Conservation (phyloP, 495 filamentous ascomycete genomes). For the Cercophora samala region DNA sequence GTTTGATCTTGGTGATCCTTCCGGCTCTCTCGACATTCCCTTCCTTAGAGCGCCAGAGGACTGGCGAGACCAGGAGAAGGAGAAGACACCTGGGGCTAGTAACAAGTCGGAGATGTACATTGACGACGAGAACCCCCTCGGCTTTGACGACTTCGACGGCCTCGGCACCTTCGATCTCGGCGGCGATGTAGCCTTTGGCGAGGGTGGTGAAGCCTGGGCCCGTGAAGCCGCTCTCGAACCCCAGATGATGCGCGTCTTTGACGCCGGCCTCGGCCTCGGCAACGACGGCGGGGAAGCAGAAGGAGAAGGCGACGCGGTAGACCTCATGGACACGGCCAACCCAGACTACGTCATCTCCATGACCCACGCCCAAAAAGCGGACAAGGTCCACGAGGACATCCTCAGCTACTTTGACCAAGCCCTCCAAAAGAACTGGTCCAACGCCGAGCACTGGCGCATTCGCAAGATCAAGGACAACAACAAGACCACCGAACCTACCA, state of each 20-base stretch:
- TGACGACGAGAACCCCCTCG: conserved; percentile 70
- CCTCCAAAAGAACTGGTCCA: conserved; percentile 95
- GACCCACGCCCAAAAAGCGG: conserved; percentile 56
- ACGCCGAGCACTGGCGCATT: conserved; percentile 97
- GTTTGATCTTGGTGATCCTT: conserved; percentile 82
- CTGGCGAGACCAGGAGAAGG: conserved; percentile 64
- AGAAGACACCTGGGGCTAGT: conserved; percentile 47
- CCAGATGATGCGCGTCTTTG: conserved; percentile 58
- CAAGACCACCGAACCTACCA: conserved; percentile 55
- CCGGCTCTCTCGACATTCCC: conserved; percentile 81
- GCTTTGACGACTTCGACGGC: conserved; percentile 80
- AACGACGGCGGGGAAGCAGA: conserved; percentile 47
- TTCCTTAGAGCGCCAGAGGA: conserved; percentile 89
- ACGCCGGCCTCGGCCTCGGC: conserved; percentile 51
- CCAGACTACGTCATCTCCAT: conserved; percentile 70
- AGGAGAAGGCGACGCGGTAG: conserved; percentile 60
- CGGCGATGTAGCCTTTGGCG: conserved; percentile 64
- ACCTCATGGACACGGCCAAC: conserved; percentile 55
- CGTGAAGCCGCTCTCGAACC: conserved; percentile 63
- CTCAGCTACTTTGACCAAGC: conserved; percentile 96
- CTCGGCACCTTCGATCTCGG: conserved; percentile 74
- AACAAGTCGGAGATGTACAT: conserved; percentile 79
- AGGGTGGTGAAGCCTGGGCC: conserved; percentile 73
- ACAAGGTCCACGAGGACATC: conserved; percentile 80
- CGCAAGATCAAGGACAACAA: conserved; percentile 82